These are phyloP conservation scores for Parietichytrium sp. DNA, from an alignment of 108 stramenopile species.

Conservation along the genomic window DNA sequence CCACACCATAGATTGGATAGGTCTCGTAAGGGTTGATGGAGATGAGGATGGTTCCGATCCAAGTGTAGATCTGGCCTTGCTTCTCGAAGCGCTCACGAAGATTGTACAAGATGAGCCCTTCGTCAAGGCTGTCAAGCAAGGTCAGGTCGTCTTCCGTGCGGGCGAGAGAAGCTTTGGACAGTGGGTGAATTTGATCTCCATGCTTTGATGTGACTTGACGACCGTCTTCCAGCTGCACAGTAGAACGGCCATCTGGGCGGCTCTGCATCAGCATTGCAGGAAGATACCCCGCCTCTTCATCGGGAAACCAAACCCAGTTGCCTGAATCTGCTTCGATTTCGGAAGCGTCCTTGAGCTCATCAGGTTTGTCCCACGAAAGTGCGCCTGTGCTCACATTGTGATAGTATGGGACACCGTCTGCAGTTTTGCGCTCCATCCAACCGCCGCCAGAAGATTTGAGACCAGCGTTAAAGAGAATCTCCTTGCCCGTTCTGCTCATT, in stretches of 20 bases:
- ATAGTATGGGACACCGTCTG: slow-evolving; percentile 60
- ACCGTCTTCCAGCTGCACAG: not conserved
- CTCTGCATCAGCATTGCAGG: not conserved
- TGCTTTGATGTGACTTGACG: not conserved
- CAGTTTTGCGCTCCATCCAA: slow-evolving; percentile 60
- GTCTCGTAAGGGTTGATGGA: slow-evolving; percentile 90
- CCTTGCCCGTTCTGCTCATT: not conserved
- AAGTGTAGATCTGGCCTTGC: slow-evolving; percentile 78
- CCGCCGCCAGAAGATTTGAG: not conserved
- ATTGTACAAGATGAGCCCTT: slow-evolving; percentile 68
- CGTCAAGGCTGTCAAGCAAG: slow-evolving; percentile 53
- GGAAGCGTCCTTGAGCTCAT: slow-evolving; percentile 46
- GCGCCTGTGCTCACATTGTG: slow-evolving; percentile 55
- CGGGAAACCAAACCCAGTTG: slow-evolving; percentile 44
- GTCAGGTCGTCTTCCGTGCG: slow-evolving; percentile 52
- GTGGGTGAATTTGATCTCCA: slow-evolving; percentile 17
- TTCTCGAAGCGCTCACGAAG: slow-evolving; percentile 70
- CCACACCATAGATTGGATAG: slow-evolving; percentile 76
- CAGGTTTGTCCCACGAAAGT: slow-evolving; percentile 57
- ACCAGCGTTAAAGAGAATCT: not conserved
- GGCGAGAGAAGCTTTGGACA: slow-evolving; percentile 49
- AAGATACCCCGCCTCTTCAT: slow-evolving; percentile 34
- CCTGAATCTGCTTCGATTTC: not conserved
- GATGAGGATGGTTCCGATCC: slow-evolving; percentile 86
- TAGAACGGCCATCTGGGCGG: slow-evolving; percentile 5